phyloP scores from a whole-genome alignment of 2,329 filamentous ascomycete genomes.

The Diaporthe ilicicola region DNA sequence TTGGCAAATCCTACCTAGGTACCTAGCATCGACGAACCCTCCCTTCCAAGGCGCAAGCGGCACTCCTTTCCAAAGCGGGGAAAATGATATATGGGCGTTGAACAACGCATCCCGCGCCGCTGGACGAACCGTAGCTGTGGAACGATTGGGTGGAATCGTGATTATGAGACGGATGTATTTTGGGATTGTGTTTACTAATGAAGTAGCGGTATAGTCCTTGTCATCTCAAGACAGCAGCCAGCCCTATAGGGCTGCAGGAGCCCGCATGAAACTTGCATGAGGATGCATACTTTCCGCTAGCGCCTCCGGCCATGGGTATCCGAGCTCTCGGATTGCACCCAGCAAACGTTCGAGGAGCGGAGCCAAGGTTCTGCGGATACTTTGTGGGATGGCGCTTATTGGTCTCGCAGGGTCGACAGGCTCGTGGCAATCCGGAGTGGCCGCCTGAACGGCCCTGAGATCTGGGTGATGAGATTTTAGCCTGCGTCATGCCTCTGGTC shows the following conservation, averaged over 20 bases:
- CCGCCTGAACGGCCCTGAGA: constrained; percentile 17
- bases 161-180: constrained; percentile 30
- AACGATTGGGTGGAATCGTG: background rate
- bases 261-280: constrained; percentile 19
- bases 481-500: background rate
- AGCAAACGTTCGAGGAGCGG: constrained; percentile 6
- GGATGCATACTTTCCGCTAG: constrained; percentile 17
- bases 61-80: background rate
- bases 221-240: background rate
- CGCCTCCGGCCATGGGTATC: background rate
- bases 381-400: constrained; percentile 3
- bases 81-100: background rate
- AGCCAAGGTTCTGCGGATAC: constrained; percentile 12
- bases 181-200: constrained; percentile 29
- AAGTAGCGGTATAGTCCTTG: constrained; percentile 29
- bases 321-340: constrained; percentile 21
- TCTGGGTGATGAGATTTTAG: constrained; percentile 24
- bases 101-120: background rate
- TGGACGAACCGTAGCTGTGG: background rate
- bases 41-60: background rate
- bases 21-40: constrained; percentile 1
- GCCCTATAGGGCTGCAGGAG: constrained; percentile 32
- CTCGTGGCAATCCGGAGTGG: constrained; percentile 19
- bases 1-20: background rate
- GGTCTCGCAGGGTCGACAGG: background rate